phyloP scores from a whole-genome alignment of 2,329 filamentous ascomycete genomes.

The Diaporthe amygdali region DNA sequence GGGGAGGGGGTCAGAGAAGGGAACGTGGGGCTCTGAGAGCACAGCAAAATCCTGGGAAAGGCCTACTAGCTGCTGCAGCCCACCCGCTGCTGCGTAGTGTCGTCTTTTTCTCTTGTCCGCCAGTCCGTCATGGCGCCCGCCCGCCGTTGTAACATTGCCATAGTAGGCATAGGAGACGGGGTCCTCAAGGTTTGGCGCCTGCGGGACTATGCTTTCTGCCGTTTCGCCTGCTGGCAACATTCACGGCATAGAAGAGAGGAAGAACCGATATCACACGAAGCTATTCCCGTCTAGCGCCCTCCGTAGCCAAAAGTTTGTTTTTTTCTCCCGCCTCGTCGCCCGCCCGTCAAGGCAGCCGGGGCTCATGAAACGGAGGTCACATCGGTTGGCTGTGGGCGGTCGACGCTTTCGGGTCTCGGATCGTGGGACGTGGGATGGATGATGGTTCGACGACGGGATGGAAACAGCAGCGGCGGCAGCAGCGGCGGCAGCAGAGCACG shows the following conservation, averaged over 20 bases:
- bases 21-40: neutral
- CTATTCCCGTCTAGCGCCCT: neutral
- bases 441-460: neutral
- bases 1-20: neutral
- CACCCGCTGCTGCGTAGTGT: neutral
- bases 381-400: neutral
- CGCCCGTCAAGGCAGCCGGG: neutral
- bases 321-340: neutral
- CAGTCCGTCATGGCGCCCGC: neutral
- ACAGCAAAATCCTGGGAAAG: neutral
- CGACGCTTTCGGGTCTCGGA: neutral
- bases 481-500: neutral
- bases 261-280: neutral
- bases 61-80: constrained; percentile 10
- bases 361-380: neutral
- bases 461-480: neutral
- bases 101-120: neutral
- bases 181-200: neutral
- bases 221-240: neutral
- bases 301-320: neutral
- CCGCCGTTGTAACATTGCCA: constrained; percentile 1
- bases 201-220: neutral
- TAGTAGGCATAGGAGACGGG: neutral
- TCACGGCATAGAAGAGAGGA: neutral
- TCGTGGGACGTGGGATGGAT: neutral